Percentiles rank a stretch among this genome's conserved stretches.
Conservation (phyloP, 78 protist genomes). For the Dictyostelium firmibasis region DNA sequence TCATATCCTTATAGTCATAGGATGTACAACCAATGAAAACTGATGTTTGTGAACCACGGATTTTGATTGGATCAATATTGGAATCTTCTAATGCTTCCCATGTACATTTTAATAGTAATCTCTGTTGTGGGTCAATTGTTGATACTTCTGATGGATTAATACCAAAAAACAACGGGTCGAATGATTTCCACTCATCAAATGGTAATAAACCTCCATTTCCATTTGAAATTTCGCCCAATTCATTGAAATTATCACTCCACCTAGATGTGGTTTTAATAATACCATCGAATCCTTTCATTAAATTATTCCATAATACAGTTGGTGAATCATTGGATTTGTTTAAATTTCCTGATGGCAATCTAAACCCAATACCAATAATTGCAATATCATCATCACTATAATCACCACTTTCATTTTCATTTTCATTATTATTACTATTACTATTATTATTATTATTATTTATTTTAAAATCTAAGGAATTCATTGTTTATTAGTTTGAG, state of each 20-base stretch:
- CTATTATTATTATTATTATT: neutral
- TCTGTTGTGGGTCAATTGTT: too few relatives aligned
- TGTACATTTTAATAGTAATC: too few relatives aligned
- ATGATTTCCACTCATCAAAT: too few relatives aligned
- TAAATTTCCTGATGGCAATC: conserved; percentile 61
- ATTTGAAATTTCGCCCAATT: conserved; percentile 13
- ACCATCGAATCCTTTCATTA: conserved; percentile 41
- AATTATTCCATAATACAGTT: conserved; percentile 48
- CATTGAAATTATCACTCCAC: neutral
- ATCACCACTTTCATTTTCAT: neutral
- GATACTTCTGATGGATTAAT: too few relatives aligned
- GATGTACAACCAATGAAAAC: conserved; percentile 41
- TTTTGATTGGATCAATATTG: neutral
- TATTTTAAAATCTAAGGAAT: neutral
- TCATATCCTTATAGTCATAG: neutral
- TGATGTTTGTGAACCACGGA: conserved; percentile 56
- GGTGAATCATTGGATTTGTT: conserved; percentile 20
- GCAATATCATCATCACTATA: conserved; percentile 13
- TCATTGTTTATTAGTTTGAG: too few relatives aligned
- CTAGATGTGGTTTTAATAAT: conserved; percentile 9
- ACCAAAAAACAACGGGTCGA: too few relatives aligned
- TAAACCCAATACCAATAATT: conserved; percentile 72
- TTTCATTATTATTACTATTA: too few relatives aligned
- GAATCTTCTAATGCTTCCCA: too few relatives aligned
- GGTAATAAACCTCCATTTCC: conserved; percentile 27